Conservation (phyloP, 208 protist genomes). For the Phytomonas serpens region DNA sequence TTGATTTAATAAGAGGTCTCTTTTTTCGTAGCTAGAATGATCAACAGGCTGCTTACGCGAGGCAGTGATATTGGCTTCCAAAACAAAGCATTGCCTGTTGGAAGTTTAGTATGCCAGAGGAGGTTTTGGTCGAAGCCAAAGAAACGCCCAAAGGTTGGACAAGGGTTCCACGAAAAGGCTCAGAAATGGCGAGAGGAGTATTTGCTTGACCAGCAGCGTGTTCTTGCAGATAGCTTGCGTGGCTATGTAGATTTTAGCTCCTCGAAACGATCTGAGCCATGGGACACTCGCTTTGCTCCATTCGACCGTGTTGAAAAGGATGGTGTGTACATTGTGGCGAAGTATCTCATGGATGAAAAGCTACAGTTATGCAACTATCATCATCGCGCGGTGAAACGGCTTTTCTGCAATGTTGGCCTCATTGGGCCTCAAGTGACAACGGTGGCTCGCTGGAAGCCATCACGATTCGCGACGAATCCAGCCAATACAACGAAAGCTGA, state of each 20-base stretch:
- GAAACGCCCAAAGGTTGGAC: slow-evolving; percentile 82
- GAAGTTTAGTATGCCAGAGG: slow-evolving; percentile 34
- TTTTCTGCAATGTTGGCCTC: slow-evolving; percentile 85
- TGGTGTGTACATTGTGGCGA: slow-evolving; percentile 76
- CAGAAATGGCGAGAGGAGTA: slow-evolving; percentile 88
- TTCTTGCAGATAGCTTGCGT: slow-evolving; percentile 77
- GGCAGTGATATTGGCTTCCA: slow-evolving; percentile 8
- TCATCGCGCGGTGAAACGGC: slow-evolving; percentile 73
- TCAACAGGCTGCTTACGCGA: neutral
- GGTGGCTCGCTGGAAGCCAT: slow-evolving; percentile 83
- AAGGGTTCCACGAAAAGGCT: slow-evolving; percentile 84
- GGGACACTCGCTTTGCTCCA: slow-evolving; percentile 84
- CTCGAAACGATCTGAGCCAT: slow-evolving; percentile 75
- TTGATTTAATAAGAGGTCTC: neutral
- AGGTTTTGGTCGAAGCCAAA: slow-evolving; percentile 87
- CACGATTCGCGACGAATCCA: slow-evolving; percentile 67
- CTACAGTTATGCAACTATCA: slow-evolving; percentile 87
- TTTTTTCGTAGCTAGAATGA: neutral
- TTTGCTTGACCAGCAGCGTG: slow-evolving; percentile 75
- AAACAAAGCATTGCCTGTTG: slow-evolving; percentile 34
- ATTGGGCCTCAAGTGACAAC: slow-evolving; percentile 78
- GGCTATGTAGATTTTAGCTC: slow-evolving; percentile 86
- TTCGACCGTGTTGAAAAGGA: slow-evolving; percentile 89
- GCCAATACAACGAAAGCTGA: slow-evolving; percentile 67
- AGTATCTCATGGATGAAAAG: slow-evolving; percentile 89